phyloP scores from a whole-genome alignment of 805 yeast species.

The Pichia phayaonensis region DNA sequence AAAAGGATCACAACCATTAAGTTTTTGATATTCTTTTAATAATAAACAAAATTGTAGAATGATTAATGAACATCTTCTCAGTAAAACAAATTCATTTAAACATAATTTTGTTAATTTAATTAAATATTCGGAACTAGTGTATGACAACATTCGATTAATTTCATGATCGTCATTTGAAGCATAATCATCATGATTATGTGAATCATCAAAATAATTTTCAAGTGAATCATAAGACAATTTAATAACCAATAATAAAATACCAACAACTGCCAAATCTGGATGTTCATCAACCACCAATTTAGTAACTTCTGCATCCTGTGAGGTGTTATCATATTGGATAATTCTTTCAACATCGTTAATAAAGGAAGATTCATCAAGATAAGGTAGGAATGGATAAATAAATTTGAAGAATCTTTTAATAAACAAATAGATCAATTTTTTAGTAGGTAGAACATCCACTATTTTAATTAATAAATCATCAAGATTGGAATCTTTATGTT shows the following conservation, averaged over 20 bases:
- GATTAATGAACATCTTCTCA: constrained; percentile 39
- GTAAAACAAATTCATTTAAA: constrained; percentile 44
- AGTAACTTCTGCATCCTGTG: constrained; percentile 26
- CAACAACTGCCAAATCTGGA: constrained; percentile 41
- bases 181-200: not conserved
- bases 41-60: constrained; percentile 47
- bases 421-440: constrained; percentile 36
- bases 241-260: constrained; percentile 36
- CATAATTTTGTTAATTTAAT: constrained; percentile 46
- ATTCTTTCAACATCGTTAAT: constrained; percentile 28
- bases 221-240: constrained; percentile 31
- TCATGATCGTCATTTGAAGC: not conserved
- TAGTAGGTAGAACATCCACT: constrained; percentile 33
- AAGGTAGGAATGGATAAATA: constrained; percentile 43
- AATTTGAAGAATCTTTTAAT: constrained; percentile 37
- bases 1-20: constrained; percentile 43
- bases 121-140: constrained; percentile 9
- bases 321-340: too few relatives aligned
- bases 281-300: constrained; percentile 31
- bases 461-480: constrained; percentile 10
- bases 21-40: constrained; percentile 41
- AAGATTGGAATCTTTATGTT: not conserved
- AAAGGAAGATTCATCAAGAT: constrained; percentile 32
- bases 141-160: constrained; percentile 28
- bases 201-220: not conserved